phyloP scores from a whole-genome alignment of 2,329 filamentous ascomycete genomes.

The Pseudogymnoascus sp. region DNA sequence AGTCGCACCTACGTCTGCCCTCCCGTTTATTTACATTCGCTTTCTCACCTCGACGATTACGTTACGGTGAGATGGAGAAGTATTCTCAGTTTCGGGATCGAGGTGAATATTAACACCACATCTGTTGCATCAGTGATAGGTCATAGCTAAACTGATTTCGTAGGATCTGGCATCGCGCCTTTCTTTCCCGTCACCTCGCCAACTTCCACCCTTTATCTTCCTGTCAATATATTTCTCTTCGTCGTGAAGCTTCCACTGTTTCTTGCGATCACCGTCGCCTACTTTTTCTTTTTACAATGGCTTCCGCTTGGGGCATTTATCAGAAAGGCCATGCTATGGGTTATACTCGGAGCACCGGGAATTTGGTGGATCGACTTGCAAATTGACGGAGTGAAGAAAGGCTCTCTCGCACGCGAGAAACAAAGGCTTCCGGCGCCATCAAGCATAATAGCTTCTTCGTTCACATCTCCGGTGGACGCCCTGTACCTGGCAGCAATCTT shows the following conservation, averaged over 20 bases:
- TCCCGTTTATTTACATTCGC: not conserved
- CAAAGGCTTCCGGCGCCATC: slow-evolving; percentile 71
- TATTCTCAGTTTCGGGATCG: slow-evolving; percentile 70
- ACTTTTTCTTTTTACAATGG: slow-evolving; percentile 78
- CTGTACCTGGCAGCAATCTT: slow-evolving; percentile 94
- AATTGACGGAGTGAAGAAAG: slow-evolving; percentile 91
- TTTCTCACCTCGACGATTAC: slow-evolving; percentile 2
- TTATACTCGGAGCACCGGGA: slow-evolving; percentile 77
- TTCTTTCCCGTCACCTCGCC: slow-evolving; percentile 78
- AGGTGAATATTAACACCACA: slow-evolving; percentile 40
- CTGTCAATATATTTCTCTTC: slow-evolving; percentile 68
- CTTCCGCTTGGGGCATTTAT: slow-evolving; percentile 62
- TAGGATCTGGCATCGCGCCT: slow-evolving; percentile 91
- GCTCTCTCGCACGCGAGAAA: slow-evolving; percentile 69
- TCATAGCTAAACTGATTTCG: slow-evolving; percentile 21
- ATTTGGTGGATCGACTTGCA: slow-evolving; percentile 99
- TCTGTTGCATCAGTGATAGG: slow-evolving; percentile 18
- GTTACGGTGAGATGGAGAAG: slow-evolving; percentile 55
- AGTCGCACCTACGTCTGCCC: slow-evolving; percentile 3
- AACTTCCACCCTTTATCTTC: slow-evolving; percentile 53
- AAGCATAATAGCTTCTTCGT: slow-evolving; percentile 81
- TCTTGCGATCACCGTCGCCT: slow-evolving; percentile 57
- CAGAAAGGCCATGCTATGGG: slow-evolving; percentile 84
- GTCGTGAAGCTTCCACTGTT: slow-evolving; percentile 74
- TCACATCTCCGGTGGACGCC: slow-evolving; percentile 87